Evolutionary conservation across 2,329 filamentous ascomycete genomes (phyloP), one percentile per base, ranked within the genome.

Genomic region (Diaporthe aspalathi): DNA sequence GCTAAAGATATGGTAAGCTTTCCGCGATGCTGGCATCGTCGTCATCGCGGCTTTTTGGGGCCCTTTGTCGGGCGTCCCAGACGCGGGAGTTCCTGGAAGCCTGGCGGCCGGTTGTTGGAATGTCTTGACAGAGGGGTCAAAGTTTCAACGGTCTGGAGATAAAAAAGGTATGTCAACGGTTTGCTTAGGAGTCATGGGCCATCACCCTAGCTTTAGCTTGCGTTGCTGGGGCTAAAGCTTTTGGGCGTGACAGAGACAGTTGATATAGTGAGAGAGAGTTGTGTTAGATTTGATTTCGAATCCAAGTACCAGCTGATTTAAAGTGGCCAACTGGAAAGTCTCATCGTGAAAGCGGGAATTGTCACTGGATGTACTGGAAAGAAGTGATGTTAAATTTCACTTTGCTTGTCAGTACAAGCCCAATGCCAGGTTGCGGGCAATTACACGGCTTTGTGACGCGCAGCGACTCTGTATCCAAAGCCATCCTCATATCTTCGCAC

Each of bases 21-120:
- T 47, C 43, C 60, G 43, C 60, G 60, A 29, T 49, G 43, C 60
- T 63, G 60, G 60, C 43, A 47, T 32, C 60, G 43, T 63, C 57
- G 60, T 49, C 60, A 63, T 49, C 43, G 2, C 22, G 40, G 24
- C 47, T 11, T 20, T 32, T 35, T 27, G 14, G 9, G 43, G 57
- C 57, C 43, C 43, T 40, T 63, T 63, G 40, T 63, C 24, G 56
- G 57, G 32, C 32, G 32, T 32, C n/a, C n/a, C n/a, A n/a, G n/a
- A n/a, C n/a, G 57, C 57, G 20, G 12, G 7, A 29, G 27, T 62
- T 27, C 57, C 29, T 62, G 24, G n/a, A 32, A 27, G n/a, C 6
- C 35, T 20, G 11, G 24, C 24, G n/a, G 35, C 7, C 24, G 9
- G 24, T 29, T 29, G 22, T 2, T 17, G 20, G 38, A 20, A 16